Evolutionary conservation across 495 filamentous ascomycete genomes (phyloP), one percentile per base, ranked within the genome.

Genomic region (Daldinia caldariorum): DNA sequence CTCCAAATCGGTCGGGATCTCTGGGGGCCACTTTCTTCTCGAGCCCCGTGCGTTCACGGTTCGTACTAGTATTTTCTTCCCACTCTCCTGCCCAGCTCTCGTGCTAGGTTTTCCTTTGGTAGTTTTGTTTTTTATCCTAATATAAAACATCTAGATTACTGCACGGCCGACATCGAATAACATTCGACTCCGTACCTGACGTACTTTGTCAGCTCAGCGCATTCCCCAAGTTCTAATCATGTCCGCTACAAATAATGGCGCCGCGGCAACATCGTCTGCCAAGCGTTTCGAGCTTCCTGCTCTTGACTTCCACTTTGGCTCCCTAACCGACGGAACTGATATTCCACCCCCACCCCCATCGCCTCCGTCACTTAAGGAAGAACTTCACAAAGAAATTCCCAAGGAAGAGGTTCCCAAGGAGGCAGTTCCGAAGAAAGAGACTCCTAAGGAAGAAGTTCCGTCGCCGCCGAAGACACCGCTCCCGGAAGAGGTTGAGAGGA

Each of bases 281-380:
- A 83, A 81, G 67, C 80, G 81, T 65, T 87, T 88, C 67, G 81
- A 86, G 74, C 83, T 87, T 22, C 85, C 84, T 22, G 81, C 79
- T 16, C 78, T 88, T 20, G 77, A 84, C 61, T 76, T 85, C 73
- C 79, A 79, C 16, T 82, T 88, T 59, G 79, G 79, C 60, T 84
- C 84, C 9, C 69, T 88, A 66, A 88, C 85, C 20, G 85, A 86
- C 22, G 85, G 85, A 18, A 88, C 85, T 63, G 73, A 86, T 68
- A 88, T 88, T 63, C 85, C 85, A 39, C 84, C 85, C 41, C 85
- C 85, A 6, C 73, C 73, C 16, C 84, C 84, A 6, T 86, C 84
- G 32, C 85, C 85, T 22, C 43, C 43, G 9, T 47, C 43, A 9
- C 43, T 18, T 13, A 82, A 85, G 62, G 77, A 82, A 60, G 76